A percentile compares a stretch with the other conserved stretches of the same genome.
Conservation (phyloP, 768 basidiomycete genomes). For the Termitomyces sp. region DNA sequence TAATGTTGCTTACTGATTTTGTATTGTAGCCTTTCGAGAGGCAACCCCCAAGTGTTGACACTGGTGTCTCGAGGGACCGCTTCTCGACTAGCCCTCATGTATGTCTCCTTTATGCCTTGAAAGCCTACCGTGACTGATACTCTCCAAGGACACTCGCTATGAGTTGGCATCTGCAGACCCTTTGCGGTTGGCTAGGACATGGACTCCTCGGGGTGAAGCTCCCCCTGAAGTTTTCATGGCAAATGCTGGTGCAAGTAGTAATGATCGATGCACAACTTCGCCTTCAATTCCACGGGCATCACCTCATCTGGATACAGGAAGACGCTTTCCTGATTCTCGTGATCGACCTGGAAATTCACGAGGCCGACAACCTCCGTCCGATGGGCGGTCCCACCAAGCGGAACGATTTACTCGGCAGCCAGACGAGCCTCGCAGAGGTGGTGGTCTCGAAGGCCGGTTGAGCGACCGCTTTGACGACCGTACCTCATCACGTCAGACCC, state of each 20-base stretch:
- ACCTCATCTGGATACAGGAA: constrained; percentile 17
- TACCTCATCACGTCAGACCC: constrained; percentile 8
- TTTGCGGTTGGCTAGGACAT: constrained; percentile 13
- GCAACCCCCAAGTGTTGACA: constrained; percentile 4
- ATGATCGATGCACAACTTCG: constrained; percentile 18
- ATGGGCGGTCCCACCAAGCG: neutral
- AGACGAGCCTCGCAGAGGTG: constrained; percentile 8
- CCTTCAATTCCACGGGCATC: constrained; percentile 27
- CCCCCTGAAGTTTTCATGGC: constrained; percentile 11
- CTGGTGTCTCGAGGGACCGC: neutral
- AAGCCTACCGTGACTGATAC: neutral
- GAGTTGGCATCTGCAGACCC: constrained; percentile 1
- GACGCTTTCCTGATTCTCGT: constrained; percentile 15
- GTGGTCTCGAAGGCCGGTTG: constrained; percentile 20
- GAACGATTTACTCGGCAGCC: constrained; percentile 4
- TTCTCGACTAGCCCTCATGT: constrained; percentile 9
- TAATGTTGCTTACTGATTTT: neutral
- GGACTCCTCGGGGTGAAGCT: constrained; percentile 19
- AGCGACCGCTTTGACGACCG: constrained; percentile 18
- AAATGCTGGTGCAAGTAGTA: constrained; percentile 4
- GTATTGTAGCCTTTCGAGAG: constrained; percentile 8
- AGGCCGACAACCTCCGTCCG: neutral
- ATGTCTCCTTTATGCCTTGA: neutral
- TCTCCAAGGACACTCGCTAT: constrained; percentile 1
- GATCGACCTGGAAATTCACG: constrained; percentile 13